Evolutionary conservation across 805 yeast genomes (phyloP), one percentile per base, ranked within the genome.

Genomic region (Blastobotrys parvus): DNA sequence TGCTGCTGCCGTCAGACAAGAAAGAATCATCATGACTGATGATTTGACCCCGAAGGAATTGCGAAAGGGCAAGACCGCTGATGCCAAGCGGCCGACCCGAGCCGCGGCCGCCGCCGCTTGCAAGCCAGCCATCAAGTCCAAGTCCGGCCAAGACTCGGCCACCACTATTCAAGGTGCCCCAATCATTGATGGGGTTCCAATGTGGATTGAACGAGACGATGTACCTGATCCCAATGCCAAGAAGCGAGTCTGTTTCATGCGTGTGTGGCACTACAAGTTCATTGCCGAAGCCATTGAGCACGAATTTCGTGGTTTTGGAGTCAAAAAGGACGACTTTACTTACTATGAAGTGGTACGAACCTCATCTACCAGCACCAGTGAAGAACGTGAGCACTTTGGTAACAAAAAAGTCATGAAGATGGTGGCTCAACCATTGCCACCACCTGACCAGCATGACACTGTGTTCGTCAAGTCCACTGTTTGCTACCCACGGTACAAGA

Each of bases 401-500:
- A 22, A 34, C 19, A 30, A 47, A n/a, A 48, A 46, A 5, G 47
- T 46, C 35, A 44, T 47, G 25, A 53, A 53, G 42, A 22, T 53
- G 19, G 47, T 51, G 17, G 35, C 38, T 16, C 23, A 46, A 16
- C 52, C 50, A 10, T 16, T 31, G 11, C 44, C 45, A 7, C 23
- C 30, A 11, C 37, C 36, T 21, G 36, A 35, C 20, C 15, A 35
- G 11, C 29, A 46, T 16, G 61, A 69, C 21, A 68, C 76, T 32
- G 59, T 71, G 3, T 77, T 74, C 52, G 59, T 78, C 39, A 78
- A 78, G 57, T 75, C 75, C 46, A 64, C 71, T 19, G 70, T 77
- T 27, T 82, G 82, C 11, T 62, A 81, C 50, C 83, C 83, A 10
- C 58, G 83, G 27, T 78, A 78, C 57, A 78, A 78, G 54, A 65